Percentiles rank a stretch among this genome's conserved stretches.
phyloP scores from a whole-genome alignment of 352 stramenopile genomes.

The Peronospora farinosa region DNA sequence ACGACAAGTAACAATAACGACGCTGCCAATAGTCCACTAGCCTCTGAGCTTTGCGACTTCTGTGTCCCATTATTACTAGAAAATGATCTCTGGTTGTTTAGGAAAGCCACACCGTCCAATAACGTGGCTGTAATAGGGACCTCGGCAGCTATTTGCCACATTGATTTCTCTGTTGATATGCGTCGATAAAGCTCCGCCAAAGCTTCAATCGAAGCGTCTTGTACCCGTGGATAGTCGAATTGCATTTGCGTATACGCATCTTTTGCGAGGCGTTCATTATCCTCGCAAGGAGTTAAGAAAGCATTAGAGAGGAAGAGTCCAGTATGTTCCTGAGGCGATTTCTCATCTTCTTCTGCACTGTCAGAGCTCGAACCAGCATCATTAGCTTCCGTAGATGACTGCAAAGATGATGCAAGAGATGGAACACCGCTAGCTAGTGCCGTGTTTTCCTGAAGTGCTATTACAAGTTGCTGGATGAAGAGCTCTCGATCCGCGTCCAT shows the following conservation, averaged over 20 bases:
- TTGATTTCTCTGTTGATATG: constrained; percentile 16
- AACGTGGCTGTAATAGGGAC: constrained; percentile 37
- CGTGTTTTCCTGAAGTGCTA: constrained; percentile 47
- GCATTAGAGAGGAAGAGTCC: constrained; percentile 16
- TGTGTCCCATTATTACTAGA: constrained; percentile 1
- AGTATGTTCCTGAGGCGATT: constrained; percentile 15
- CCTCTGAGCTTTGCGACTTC: constrained; percentile 27
- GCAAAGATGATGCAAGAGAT: neutral
- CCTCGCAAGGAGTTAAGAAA: neutral
- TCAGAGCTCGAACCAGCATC: constrained; percentile 14
- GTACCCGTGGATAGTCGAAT: constrained; percentile 47
- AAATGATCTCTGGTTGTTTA: constrained; percentile 29
- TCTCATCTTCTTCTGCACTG: constrained; percentile 10
- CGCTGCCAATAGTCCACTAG: constrained; percentile 35
- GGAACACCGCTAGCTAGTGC: constrained; percentile 7
- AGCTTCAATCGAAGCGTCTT: constrained; percentile 32
- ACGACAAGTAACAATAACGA: constrained; percentile 42
- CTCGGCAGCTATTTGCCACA: neutral
- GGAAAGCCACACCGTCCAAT: constrained; percentile 39
- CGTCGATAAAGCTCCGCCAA: constrained; percentile 39
- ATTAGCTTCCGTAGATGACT: constrained; percentile 1
- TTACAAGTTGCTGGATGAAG: constrained; percentile 56
- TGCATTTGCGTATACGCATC: constrained; percentile 44
- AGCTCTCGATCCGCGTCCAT: constrained; percentile 33
- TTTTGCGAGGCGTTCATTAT: constrained; percentile 20